These are phyloP conservation scores for Globisporangium solare DNA, from an alignment of 352 stramenopile genomes.

Conservation along the genomic window DNA sequence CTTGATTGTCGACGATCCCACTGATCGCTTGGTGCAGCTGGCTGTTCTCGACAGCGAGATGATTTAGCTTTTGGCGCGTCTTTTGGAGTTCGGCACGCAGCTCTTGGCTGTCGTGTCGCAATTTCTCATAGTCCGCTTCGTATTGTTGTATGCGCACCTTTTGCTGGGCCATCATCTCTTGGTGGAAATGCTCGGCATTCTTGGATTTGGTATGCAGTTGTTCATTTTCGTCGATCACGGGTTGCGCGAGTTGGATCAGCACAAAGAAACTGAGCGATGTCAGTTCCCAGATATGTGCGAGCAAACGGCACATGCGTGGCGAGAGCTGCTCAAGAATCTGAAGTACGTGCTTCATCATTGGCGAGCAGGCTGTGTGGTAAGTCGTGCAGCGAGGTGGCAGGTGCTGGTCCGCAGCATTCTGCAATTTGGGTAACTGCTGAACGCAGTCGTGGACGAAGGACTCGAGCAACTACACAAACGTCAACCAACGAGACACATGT, in stretches of 20 bases:
- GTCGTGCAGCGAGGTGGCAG: constrained; percentile 35
- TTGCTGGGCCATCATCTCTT: constrained; percentile 28
- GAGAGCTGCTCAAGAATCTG: constrained; percentile 38
- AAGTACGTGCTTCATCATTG: constrained; percentile 50
- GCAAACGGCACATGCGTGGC: constrained; percentile 37
- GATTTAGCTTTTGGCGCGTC: constrained; percentile 41
- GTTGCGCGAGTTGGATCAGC: constrained; percentile 42
- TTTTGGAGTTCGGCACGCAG: constrained; percentile 55
- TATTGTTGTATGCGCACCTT: constrained; percentile 21
- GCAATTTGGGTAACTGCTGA: constrained; percentile 40
- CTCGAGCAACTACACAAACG: constrained; percentile 33
- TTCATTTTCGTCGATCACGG: constrained; percentile 30
- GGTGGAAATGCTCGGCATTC: constrained; percentile 27
- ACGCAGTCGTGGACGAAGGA: constrained; percentile 52
- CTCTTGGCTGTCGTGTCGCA: constrained; percentile 27
- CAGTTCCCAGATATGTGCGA: constrained; percentile 61
- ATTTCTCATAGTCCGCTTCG: constrained; percentile 32
- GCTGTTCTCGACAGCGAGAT: constrained; percentile 45
- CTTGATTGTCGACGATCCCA: constrained; percentile 28
- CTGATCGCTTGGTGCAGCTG: constrained; percentile 39
- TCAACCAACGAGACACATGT: not conserved
- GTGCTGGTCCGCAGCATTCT: constrained; percentile 15
- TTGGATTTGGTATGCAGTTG: constrained; percentile 23
- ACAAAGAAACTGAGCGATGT: constrained; percentile 63
- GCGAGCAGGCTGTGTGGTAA: constrained; percentile 47